phyloP scores from a whole-genome alignment of 768 basidiomycete species.

The Ramaria rubella region DNA sequence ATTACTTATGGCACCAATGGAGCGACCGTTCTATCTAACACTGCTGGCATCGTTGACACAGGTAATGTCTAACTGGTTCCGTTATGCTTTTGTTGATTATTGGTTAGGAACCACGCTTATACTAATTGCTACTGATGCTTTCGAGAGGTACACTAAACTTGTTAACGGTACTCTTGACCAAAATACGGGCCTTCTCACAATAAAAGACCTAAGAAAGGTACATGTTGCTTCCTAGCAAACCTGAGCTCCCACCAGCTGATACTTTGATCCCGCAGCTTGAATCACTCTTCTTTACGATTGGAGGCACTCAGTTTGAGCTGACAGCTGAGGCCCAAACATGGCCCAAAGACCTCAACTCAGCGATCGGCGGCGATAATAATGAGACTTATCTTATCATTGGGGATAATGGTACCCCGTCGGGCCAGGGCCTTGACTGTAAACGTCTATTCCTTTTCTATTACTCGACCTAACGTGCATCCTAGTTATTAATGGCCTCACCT shows the following conservation, averaged over 20 bases:
- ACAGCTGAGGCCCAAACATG: constrained; percentile 65
- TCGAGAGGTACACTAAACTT: constrained; percentile 45
- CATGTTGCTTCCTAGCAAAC: constrained; percentile 27
- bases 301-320: constrained; percentile 45
- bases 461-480: not conserved
- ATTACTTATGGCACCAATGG: constrained; percentile 17
- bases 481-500: constrained; percentile 1
- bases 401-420: constrained; percentile 1
- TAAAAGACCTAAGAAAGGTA: constrained; percentile 40
- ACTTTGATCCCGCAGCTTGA: not conserved
- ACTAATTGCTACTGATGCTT: constrained; percentile 34
- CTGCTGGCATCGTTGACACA: constrained; percentile 47
- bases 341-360: constrained; percentile 52
- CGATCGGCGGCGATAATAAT: constrained; percentile 45
- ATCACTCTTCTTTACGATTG: not conserved
- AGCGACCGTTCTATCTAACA: constrained; percentile 28
- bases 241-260: too few relatives aligned
- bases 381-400: constrained; percentile 42
- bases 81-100: not conserved
- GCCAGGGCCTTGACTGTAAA: constrained; percentile 9
- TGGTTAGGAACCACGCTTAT: constrained; percentile 3
- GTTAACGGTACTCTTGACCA: constrained; percentile 47
- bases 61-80: constrained; percentile 27
- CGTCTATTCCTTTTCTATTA: constrained; percentile 20
- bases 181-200: constrained; percentile 49